Percentiles rank a stretch among this genome's conserved stretches.
These are phyloP conservation scores for Caryocar brasiliense DNA, from an alignment of 441 rosid species.

Conservation along the genomic window DNA sequence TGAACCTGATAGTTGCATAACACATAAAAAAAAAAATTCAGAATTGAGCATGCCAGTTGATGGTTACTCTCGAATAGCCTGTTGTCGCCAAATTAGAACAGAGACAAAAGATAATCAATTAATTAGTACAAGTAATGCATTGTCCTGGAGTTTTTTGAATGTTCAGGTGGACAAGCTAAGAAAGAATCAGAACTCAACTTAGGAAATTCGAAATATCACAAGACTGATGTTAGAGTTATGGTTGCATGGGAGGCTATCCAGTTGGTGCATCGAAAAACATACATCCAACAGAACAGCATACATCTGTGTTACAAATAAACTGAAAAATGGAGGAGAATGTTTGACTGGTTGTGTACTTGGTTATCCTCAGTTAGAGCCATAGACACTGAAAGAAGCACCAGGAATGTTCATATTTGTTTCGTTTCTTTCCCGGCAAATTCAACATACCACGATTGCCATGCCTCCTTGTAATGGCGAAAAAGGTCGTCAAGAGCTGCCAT, in stretches of 20 bases:
- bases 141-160: neutral
- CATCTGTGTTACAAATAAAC: neutral
- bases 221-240: neutral
- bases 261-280: conserved; percentile 18
- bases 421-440: conserved; percentile 40
- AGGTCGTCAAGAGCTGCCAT: conserved; percentile 59
- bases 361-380: conserved; percentile 5
- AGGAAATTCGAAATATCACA: neutral
- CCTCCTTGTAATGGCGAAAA: conserved; percentile 54
- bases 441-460: conserved; percentile 62
- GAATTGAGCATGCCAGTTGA: no score
- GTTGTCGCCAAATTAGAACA: neutral
- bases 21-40: no score
- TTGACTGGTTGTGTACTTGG: conserved; percentile 7
- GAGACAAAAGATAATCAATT: no score
- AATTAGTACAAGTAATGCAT: no score
- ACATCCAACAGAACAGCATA: conserved; percentile 10
- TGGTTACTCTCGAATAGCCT: no score
- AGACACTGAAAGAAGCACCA: neutral
- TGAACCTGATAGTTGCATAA: no score
- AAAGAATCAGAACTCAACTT: neutral
- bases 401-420: neutral
- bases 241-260: neutral
- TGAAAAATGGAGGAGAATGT: neutral
- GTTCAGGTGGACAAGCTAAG: neutral